Evolutionary conservation across 2,329 filamentous ascomycete species (phyloP).

Genomic region (Aspergillus pseudonomiae): DNA sequence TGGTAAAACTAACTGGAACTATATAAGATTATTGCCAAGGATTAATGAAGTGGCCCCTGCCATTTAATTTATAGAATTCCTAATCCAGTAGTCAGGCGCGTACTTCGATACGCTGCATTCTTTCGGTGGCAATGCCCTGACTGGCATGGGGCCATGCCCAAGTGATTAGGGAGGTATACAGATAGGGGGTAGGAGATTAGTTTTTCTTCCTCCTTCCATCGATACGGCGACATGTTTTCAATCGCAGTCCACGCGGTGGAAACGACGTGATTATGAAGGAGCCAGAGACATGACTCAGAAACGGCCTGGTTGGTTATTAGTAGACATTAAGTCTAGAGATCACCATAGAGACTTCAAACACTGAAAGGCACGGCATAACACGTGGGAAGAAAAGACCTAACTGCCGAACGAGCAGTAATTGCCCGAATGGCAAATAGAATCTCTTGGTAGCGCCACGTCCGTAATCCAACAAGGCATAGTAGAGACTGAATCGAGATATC

Average conservation of each 20-base stretch:
- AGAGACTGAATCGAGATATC: not conserved
- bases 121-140: conserved; percentile 1
- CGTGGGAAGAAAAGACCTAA: not conserved
- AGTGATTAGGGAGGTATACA: not conserved
- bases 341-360: not conserved
- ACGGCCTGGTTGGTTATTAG: not conserved
- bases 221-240: not conserved
- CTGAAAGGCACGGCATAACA: not conserved
- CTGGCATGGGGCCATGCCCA: conserved; percentile 2
- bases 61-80: conserved; percentile 7
- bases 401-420: not conserved
- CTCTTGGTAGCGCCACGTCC: not conserved
- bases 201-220: not conserved
- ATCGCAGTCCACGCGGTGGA: not conserved
- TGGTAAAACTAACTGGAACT: not conserved
- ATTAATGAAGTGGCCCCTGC: conserved; percentile 1
- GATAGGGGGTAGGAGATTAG: not conserved
- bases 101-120: not conserved
- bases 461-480: not conserved
- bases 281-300: not conserved
- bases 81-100: not conserved
- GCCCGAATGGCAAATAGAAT: not conserved
- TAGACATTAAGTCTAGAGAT: not conserved
- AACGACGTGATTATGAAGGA: not conserved
- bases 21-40: conserved; percentile 9